phyloP scores from a whole-genome alignment of 345 rosid species.

The Pugionium dolabratum region DNA sequence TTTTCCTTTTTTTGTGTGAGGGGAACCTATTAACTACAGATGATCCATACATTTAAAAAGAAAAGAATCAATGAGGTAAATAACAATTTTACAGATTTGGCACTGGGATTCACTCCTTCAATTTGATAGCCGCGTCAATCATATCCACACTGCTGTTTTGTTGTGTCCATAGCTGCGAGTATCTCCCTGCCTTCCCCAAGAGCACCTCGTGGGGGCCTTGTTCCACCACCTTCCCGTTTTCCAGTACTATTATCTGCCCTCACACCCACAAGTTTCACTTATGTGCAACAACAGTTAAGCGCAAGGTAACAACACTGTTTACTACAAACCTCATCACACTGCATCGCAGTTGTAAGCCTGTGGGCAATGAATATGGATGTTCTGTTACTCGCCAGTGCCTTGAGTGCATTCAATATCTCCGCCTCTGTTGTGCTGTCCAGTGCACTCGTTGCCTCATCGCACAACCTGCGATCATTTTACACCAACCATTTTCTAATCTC shows the following conservation, averaged over 20 bases:
- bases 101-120: constrained; percentile 37
- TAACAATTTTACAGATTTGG: constrained; percentile 18
- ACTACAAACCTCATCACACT: constrained; percentile 81
- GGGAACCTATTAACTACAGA: constrained; percentile 20
- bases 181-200: constrained; percentile 77
- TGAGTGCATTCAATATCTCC: constrained; percentile 83
- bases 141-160: constrained; percentile 74
- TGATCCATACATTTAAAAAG: constrained; percentile 19
- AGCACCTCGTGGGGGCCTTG: constrained; percentile 92
- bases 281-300: background rate
- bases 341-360: constrained; percentile 99
- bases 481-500: background rate
- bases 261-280: constrained; percentile 13
- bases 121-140: constrained; percentile 55
- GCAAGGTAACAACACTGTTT: background rate
- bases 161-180: constrained; percentile 93
- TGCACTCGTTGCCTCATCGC: constrained; percentile 99
- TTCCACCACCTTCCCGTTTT: constrained; percentile 88
- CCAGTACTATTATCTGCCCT: constrained; percentile 86
- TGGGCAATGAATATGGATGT: constrained; percentile 95
- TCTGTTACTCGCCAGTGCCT: constrained; percentile 76
- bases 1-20: background rate
- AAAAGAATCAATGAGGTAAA: constrained; percentile 17
- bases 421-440: constrained; percentile 99
- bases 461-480: constrained; percentile 56